These are phyloP conservation scores for Glutinoglossum americanum DNA, from an alignment of 495 filamentous ascomycete species.

Conservation along the genomic window DNA sequence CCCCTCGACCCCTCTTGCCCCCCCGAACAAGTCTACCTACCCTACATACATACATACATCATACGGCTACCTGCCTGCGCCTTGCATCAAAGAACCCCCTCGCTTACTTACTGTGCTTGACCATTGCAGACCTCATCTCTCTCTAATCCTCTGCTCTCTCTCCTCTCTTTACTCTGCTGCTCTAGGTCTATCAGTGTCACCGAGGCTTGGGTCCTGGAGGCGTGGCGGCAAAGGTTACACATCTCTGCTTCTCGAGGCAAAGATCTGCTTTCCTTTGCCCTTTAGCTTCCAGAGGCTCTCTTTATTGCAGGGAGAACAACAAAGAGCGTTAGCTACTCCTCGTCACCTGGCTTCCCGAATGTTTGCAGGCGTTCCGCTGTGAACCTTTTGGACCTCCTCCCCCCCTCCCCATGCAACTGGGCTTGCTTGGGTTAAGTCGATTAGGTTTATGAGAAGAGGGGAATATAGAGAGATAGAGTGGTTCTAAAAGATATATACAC, in stretches of 20 bases:
- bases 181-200: background rate
- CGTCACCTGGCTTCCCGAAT: background rate
- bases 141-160: background rate
- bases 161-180: background rate
- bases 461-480: background rate
- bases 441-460: background rate
- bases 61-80: background rate
- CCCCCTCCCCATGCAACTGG: background rate
- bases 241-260: background rate
- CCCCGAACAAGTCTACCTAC: background rate
- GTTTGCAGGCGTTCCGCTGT: background rate
- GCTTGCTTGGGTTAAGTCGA: background rate
- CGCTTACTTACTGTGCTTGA: constrained; percentile 1
- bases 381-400: background rate
- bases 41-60: background rate
- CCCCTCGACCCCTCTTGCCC: background rate
- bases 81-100: background rate
- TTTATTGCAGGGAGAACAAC: background rate
- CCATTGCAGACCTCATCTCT: background rate
- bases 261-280: background rate
- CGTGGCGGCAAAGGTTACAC: background rate
- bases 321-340: background rate
- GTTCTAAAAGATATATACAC: background rate
- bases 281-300: background rate
- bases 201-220: background rate